phyloP scores from a whole-genome alignment of 371 early-diverging fungal species.

The Actinomortierella ambigua region DNA sequence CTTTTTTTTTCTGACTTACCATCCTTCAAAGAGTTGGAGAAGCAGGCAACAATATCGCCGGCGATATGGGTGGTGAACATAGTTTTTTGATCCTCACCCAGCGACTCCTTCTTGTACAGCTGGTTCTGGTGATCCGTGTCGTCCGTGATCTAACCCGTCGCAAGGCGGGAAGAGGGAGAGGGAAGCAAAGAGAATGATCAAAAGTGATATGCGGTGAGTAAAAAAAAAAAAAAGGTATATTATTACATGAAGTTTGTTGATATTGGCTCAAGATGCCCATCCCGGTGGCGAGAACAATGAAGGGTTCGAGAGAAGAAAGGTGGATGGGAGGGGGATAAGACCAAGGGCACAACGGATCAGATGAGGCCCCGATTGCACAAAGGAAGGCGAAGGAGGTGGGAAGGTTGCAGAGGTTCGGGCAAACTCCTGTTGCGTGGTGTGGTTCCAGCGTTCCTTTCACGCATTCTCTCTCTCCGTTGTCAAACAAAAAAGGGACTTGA shows the following conservation, averaged over 20 bases:
- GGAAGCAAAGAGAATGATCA: neutral
- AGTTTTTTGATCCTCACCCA: conserved; percentile 58
- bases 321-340: too few relatives aligned
- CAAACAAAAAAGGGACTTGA: neutral
- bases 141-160: conserved; percentile 70
- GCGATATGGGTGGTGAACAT: conserved; percentile 82
- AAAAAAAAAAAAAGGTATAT: neutral
- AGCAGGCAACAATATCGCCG: conserved; percentile 86
- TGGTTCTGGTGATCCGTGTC: conserved; percentile 64
- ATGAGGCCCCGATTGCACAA: too few relatives aligned
- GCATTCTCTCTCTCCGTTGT: too few relatives aligned
- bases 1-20: too few relatives aligned
- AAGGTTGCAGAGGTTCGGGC: too few relatives aligned
- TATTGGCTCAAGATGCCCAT: neutral
- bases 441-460: too few relatives aligned
- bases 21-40: conserved; percentile 77
- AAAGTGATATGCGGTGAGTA: neutral
- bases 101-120: conserved; percentile 60
- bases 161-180: conserved; percentile 1
- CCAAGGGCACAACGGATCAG: too few relatives aligned
- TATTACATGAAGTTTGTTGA: too few relatives aligned
- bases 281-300: too few relatives aligned
- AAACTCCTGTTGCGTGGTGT: too few relatives aligned
- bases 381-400: too few relatives aligned
- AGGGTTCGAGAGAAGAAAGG: too few relatives aligned